phyloP scores from a whole-genome alignment of 2,329 filamentous ascomycete genomes.

The Cadophora sp. region DNA sequence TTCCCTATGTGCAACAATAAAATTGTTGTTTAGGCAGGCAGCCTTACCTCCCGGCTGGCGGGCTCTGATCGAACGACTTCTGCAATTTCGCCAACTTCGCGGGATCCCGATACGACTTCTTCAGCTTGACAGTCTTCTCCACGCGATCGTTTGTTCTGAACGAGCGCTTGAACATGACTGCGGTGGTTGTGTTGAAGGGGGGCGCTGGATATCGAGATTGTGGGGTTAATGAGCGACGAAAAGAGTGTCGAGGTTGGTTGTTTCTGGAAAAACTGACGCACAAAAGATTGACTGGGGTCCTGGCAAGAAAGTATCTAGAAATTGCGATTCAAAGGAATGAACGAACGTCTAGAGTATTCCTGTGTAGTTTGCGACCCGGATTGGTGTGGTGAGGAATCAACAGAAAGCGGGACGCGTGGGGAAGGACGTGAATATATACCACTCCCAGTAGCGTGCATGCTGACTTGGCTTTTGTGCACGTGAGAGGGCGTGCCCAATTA shows the following conservation, averaged over 20 bases:
- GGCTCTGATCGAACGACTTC: constrained; percentile 73
- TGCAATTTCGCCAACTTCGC: constrained; percentile 86
- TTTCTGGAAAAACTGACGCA: constrained; percentile 43
- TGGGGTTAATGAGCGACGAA: constrained; percentile 43
- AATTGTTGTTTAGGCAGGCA: constrained; percentile 27
- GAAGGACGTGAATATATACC: constrained; percentile 25
- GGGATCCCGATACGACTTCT: constrained; percentile 79
- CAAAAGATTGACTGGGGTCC: constrained; percentile 47
- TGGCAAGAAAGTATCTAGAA: constrained; percentile 46
- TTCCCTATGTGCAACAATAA: constrained; percentile 25
- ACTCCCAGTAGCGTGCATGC: constrained; percentile 16
- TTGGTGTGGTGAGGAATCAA: constrained; percentile 45
- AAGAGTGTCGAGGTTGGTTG: constrained; percentile 40
- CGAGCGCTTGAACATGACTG: constrained; percentile 90
- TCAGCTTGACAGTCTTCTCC: constrained; percentile 85
- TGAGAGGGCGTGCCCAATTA: constrained; percentile 20
- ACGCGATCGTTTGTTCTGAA: constrained; percentile 85
- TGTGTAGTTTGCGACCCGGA: constrained; percentile 45
- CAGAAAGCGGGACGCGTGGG: constrained; percentile 26
- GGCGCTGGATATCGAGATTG: constrained; percentile 32
- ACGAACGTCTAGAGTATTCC: constrained; percentile 46
- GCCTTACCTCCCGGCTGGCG: constrained; percentile 54
- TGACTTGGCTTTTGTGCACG: constrained; percentile 27
- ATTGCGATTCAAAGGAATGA: constrained; percentile 34
- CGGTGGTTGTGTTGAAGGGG: constrained; percentile 34